Conservation (phyloP, 2,329 filamentous ascomycete species). For the Knoxdaviesia proteae region DNA sequence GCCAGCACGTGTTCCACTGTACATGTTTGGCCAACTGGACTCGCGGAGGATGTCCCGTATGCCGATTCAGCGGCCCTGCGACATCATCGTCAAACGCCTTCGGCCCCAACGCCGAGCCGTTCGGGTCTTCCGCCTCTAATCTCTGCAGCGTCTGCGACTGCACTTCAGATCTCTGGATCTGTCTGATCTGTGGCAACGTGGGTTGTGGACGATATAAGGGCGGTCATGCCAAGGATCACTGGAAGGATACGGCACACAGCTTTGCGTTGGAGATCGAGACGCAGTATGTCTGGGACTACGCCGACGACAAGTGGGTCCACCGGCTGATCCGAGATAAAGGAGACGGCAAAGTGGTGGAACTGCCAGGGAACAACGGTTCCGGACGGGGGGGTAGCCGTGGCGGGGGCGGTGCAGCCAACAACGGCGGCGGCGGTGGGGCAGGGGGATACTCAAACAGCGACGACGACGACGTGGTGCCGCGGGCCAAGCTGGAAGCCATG, state of each 20-base stretch:
- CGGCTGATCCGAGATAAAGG: slow-evolving; percentile 85
- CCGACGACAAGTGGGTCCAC: slow-evolving; percentile 87
- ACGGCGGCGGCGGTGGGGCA: slow-evolving; percentile 8
- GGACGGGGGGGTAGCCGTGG: neutral
- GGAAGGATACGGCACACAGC: slow-evolving; percentile 71
- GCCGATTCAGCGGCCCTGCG: slow-evolving; percentile 54
- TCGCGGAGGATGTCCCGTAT: slow-evolving; percentile 82
- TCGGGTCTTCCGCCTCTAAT: slow-evolving; percentile 39
- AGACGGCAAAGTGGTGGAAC: slow-evolving; percentile 77
- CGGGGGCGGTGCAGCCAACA: neutral
- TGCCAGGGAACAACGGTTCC: slow-evolving; percentile 30
- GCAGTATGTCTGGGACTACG: slow-evolving; percentile 96
- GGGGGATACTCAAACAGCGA: slow-evolving; percentile 10
- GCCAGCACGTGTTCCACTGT: slow-evolving; percentile 95
- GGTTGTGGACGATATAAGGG: slow-evolving; percentile 90
- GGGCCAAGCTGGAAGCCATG: slow-evolving; percentile 52
- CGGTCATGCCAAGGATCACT: slow-evolving; percentile 84
- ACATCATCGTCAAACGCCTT: slow-evolving; percentile 11
- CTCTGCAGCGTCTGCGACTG: slow-evolving; percentile 68
- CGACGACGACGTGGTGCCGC: slow-evolving; percentile 45
- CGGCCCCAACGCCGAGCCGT: slow-evolving; percentile 16
- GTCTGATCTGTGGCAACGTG: slow-evolving; percentile 77
- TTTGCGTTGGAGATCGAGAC: slow-evolving; percentile 86
- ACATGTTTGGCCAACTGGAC: slow-evolving; percentile 93
- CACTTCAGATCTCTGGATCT: slow-evolving; percentile 77